Evolutionary conservation across 1,139 yeast species (phyloP), one percentile per base, ranked within the genome.

Genomic region (Williopsis jadinii): DNA sequence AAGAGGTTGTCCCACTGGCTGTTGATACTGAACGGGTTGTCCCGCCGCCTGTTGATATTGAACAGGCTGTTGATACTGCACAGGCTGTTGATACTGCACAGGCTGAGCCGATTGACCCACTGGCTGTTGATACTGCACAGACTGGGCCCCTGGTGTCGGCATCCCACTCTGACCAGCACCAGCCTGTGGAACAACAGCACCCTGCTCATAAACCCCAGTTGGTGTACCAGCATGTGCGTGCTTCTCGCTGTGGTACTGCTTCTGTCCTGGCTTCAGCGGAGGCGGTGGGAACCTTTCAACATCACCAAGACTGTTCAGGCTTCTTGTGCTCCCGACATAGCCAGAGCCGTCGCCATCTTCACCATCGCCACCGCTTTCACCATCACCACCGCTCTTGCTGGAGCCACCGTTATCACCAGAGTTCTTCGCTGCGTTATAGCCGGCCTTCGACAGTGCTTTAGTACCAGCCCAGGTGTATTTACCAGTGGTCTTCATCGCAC

Each of bases 281-380:
- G 83, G 84, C 1, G 80, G 71, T 11, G 82, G 80, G 44, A 76
- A 68, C 11, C 60, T 43, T 5, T 55, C 50, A 9, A 77, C 71
- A 47, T 71, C 71, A 30, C 56, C 59, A 35, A 67, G 52, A 2
- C 65, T 49, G 1, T 55, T 43, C 36, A 64, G 36, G 12, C 70
- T 64, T 38, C 70, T 50, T 3, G 70, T 48, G 2, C 51, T 44
- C 2, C 51, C 48, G 11, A 43, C 37, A 9, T 44, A 45, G 41
- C 55, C 47, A 29, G 48, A 41, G 8, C n/a, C 38, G 28, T 19
- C 11, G 9, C 14, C 41, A 14, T 30, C 31, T 5, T 35, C 26
- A 9, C 12, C 14, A 11, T 39, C 15, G 5, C 37, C 32, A 9
- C 2, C 32, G 40, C n/a, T n/a, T n/a, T n/a, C n/a, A n/a, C n/a